These are phyloP conservation scores for Penicillium bialowiezense DNA, from an alignment of 495 filamentous ascomycete species.

Conservation along the genomic window DNA sequence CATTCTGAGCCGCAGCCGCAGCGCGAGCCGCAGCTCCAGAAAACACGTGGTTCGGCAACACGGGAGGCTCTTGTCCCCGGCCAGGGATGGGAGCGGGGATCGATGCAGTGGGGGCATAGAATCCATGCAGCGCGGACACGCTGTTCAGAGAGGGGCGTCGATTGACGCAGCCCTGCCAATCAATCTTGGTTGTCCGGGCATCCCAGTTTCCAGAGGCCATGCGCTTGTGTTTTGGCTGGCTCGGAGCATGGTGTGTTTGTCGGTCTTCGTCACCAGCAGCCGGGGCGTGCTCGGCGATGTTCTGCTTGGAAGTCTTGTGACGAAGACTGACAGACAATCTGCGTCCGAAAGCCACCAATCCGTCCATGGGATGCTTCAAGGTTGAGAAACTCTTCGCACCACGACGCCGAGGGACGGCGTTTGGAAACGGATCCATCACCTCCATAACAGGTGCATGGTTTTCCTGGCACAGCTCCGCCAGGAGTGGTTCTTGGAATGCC, in stretches of 20 bases:
- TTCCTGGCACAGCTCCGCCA: conserved; percentile 26
- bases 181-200: conserved; percentile 6
- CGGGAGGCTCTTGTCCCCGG: conserved; percentile 37
- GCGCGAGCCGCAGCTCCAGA: conserved; percentile 71
- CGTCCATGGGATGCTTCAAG: conserved; percentile 44
- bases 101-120: conserved; percentile 34
- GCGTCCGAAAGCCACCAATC: conserved; percentile 43
- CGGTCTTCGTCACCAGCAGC: conserved; percentile 5
- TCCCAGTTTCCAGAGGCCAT: conserved; percentile 22
- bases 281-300: conserved; percentile 7
- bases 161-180: conserved; percentile 34
- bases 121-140: conserved; percentile 37
- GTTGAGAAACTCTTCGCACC: conserved; percentile 46
- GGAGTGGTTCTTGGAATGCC: conserved; percentile 22
- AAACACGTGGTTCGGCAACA: conserved; percentile 38
- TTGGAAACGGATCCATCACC: conserved; percentile 36
- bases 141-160: conserved; percentile 39
- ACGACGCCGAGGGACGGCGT: conserved; percentile 35
- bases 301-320: conserved; percentile 40
- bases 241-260: conserved; percentile 11
- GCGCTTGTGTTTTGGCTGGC: conserved; percentile 18
- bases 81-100: conserved; percentile 36
- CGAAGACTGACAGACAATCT: conserved; percentile 45
- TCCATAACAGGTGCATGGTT: conserved; percentile 31
- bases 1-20: conserved; percentile 67